Evolutionary conservation across 129 eudicot species (phyloP).

Genomic region (Apium graveolens): DNA sequence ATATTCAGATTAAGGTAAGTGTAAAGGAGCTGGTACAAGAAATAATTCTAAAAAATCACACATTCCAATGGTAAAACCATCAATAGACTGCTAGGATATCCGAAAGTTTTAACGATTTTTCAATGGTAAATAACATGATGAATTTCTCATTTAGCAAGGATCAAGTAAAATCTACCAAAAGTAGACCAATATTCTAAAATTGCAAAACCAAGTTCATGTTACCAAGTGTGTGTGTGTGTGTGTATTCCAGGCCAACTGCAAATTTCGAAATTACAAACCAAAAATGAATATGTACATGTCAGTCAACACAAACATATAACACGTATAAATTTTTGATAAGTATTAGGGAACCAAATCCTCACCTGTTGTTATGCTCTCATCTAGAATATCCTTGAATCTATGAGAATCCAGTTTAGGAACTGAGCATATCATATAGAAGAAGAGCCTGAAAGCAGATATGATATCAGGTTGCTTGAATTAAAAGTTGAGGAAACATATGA

Average conservation of each 20-base stretch:
- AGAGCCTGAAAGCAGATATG: conserved; percentile 45
- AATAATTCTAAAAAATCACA: too few species aligned
- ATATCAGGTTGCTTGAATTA: background rate
- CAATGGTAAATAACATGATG: too few species aligned
- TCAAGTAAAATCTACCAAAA: background rate
- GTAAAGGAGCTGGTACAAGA: too few species aligned
- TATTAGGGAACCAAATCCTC: background rate
- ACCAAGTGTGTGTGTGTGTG: too few species aligned
- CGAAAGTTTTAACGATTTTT: too few species aligned
- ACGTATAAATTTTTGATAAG: background rate
- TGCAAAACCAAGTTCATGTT: too few species aligned
- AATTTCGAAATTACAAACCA: background rate
- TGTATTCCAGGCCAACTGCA: background rate
- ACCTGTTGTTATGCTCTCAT: conserved; percentile 87
- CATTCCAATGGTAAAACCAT: too few species aligned
- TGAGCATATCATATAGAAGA: conserved; percentile 94
- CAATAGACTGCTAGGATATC: too few species aligned
- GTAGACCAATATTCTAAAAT: background rate
- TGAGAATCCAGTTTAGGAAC: conserved; percentile 88
- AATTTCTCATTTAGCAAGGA: background rate
- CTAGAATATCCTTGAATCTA: conserved; percentile 85
- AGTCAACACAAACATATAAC: background rate
- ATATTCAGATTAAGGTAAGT: too few species aligned
- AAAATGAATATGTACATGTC: background rate
- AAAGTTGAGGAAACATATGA: background rate